These are phyloP conservation scores for Lineolata rhizophorae DNA, from an alignment of 495 filamentous ascomycete genomes.

Conservation along the genomic window DNA sequence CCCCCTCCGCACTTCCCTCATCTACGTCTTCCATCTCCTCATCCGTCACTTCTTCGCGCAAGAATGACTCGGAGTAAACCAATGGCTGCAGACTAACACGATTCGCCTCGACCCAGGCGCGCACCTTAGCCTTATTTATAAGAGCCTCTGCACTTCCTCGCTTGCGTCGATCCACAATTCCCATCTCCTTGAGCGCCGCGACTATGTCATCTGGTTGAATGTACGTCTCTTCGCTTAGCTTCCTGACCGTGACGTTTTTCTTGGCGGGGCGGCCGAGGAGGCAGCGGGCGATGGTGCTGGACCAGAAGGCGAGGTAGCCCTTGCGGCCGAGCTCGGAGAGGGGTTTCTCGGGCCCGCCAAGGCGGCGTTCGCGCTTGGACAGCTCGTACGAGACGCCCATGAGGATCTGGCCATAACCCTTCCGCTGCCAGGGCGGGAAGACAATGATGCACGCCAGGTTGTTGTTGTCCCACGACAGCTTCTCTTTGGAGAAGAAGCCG, in stretches of 20 bases:
- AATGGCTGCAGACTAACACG: constrained; percentile 24
- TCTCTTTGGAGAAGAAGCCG: constrained; percentile 97
- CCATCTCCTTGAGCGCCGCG: constrained; percentile 55
- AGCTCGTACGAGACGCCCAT: constrained; percentile 91
- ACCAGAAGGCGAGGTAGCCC: constrained; percentile 71
- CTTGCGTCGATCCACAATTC: constrained; percentile 31
- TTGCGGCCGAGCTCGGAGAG: constrained; percentile 62
- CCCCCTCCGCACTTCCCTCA: too few species aligned
- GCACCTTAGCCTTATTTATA: constrained; percentile 31
- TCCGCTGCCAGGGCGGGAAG: constrained; percentile 87
- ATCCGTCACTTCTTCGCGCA: too few species aligned
- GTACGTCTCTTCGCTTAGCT: constrained; percentile 44
- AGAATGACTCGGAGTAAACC: too few species aligned
- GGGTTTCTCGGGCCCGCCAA: constrained; percentile 83
- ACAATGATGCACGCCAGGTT: constrained; percentile 93
- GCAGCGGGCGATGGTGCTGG: constrained; percentile 50
- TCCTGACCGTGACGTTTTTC: constrained; percentile 28
- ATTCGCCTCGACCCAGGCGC: constrained; percentile 28
- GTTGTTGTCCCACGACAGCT: constrained; percentile 95
- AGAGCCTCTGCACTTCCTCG: constrained; percentile 22
- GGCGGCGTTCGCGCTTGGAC: constrained; percentile 57
- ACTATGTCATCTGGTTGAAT: constrained; percentile 69
- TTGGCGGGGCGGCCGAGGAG: constrained; percentile 22
- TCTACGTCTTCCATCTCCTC: too few species aligned
- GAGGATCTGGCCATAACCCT: constrained; percentile 67